A percentile compares a stretch with the other conserved stretches of the same genome.
phyloP scores from a whole-genome alignment of 495 filamentous ascomycete genomes.

The Sabuloglossum arenarium region DNA sequence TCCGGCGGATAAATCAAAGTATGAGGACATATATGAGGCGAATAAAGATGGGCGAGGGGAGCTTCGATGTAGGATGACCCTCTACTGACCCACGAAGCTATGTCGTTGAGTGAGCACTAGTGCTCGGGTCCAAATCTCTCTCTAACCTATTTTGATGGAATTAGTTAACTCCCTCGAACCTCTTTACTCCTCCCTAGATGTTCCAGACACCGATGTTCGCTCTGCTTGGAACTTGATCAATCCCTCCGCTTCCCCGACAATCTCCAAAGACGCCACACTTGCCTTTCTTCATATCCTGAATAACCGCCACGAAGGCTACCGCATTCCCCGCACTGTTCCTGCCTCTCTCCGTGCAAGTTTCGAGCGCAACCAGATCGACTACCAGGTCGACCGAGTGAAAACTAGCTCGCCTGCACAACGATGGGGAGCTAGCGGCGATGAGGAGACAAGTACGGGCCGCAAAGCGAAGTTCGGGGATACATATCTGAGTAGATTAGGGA shows the following conservation, averaged over 20 bases:
- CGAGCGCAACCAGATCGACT: conserved; percentile 86
- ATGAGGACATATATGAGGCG: conserved; percentile 87
- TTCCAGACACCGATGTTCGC: conserved; percentile 85
- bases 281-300: conserved; percentile 94
- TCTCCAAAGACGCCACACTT: conserved; percentile 85
- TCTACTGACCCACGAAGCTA: conserved; percentile 1
- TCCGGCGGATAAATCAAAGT: conserved; percentile 71
- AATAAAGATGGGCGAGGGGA: conserved; percentile 71
- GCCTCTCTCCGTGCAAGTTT: conserved; percentile 77
- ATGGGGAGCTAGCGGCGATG: conserved; percentile 48
- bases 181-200: conserved; percentile 77
- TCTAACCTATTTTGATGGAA: neutral
- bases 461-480: conserved; percentile 96
- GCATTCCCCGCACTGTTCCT: conserved; percentile 84
- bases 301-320: conserved; percentile 81
- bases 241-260: conserved; percentile 50
- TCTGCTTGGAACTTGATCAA: conserved; percentile 96
- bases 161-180: conserved; percentile 59
- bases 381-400: conserved; percentile 57
- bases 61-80: conserved; percentile 40
- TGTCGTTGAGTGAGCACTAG: neutral
- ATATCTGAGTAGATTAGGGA: conserved; percentile 75
- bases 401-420: conserved; percentile 23
- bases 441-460: conserved; percentile 55
- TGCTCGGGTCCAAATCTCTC: neutral